Conservation (phyloP, 2,329 filamentous ascomycete genomes). For the Colletotrichum siamense region DNA sequence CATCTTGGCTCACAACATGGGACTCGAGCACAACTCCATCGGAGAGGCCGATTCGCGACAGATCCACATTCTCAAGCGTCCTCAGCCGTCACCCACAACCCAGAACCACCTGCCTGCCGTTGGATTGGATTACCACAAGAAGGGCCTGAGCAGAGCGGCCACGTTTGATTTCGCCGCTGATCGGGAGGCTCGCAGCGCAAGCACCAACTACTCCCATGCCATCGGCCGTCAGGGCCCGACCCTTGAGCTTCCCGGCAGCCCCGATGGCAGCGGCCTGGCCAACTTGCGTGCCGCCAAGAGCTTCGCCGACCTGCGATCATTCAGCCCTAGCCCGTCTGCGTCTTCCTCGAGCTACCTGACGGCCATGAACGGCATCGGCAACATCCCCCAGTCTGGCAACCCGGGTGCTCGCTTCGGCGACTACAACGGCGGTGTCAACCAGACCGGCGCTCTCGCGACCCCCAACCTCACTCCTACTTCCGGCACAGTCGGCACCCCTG, state of each 20-base stretch:
- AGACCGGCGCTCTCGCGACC: slow-evolving; percentile 38
- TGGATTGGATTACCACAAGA: slow-evolving; percentile 77
- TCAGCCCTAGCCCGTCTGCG: slow-evolving; percentile 90
- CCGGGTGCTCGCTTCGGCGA: slow-evolving; percentile 49
- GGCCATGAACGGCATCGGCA: slow-evolving; percentile 63
- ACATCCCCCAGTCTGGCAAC: slow-evolving; percentile 46
- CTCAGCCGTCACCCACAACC: slow-evolving; percentile 56
- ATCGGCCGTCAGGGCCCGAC: slow-evolving; percentile 84
- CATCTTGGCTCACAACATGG: slow-evolving; percentile 94
- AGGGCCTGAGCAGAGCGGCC: slow-evolving; percentile 89
- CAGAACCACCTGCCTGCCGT: slow-evolving; percentile 68
- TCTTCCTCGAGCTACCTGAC: slow-evolving; percentile 82
- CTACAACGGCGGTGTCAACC: slow-evolving; percentile 45
- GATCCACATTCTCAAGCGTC: slow-evolving; percentile 83
- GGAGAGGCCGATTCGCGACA: slow-evolving; percentile 87
- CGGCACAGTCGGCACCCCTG: slow-evolving; percentile 42
- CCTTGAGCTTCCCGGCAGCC: slow-evolving; percentile 87
- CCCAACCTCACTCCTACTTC: slow-evolving; percentile 39
- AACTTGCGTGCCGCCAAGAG: slow-evolving; percentile 93
- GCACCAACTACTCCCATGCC: slow-evolving; percentile 72
- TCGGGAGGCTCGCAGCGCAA: slow-evolving; percentile 69
- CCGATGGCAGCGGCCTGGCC: slow-evolving; percentile 64
- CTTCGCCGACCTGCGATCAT: slow-evolving; percentile 92
- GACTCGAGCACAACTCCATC: slow-evolving; percentile 87
- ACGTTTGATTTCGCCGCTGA: slow-evolving; percentile 94